Conservation (phyloP, 2,329 filamentous ascomycete species). For the Trichoderma pleuroti region DNA sequence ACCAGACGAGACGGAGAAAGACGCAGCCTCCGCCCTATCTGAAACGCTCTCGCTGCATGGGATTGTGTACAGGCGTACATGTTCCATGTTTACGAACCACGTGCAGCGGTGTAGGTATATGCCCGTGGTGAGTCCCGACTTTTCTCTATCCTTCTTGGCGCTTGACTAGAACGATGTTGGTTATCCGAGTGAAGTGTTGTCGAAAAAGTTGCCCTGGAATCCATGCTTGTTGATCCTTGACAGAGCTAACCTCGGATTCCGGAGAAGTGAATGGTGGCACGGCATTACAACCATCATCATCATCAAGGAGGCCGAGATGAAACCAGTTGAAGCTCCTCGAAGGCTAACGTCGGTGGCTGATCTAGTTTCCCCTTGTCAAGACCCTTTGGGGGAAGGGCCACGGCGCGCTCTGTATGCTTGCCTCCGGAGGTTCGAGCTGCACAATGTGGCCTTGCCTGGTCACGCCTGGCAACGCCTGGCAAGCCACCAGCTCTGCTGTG, state of each 20-base stretch:
- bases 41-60: background rate
- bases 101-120: background rate
- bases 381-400: background rate
- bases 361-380: background rate
- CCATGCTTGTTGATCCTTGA: background rate
- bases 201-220: background rate
- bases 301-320: background rate
- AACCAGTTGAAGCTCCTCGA: background rate
- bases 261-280: background rate
- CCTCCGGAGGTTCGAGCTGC: background rate
- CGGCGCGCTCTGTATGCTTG: background rate
- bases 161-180: background rate
- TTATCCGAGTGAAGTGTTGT: background rate
- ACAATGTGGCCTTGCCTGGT: background rate
- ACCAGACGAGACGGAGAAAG: background rate
- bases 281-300: background rate
- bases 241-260: background rate
- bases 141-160: background rate
- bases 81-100: background rate
- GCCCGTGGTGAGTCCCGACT: background rate
- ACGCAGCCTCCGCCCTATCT: background rate
- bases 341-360: background rate
- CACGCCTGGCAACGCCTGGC: background rate
- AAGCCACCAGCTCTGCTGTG: constrained; percentile 1
- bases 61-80: background rate